Base-by-base conservation (phyloP, 1,284 basidiomycete species). In the Neonothopanus nambi region DNA sequence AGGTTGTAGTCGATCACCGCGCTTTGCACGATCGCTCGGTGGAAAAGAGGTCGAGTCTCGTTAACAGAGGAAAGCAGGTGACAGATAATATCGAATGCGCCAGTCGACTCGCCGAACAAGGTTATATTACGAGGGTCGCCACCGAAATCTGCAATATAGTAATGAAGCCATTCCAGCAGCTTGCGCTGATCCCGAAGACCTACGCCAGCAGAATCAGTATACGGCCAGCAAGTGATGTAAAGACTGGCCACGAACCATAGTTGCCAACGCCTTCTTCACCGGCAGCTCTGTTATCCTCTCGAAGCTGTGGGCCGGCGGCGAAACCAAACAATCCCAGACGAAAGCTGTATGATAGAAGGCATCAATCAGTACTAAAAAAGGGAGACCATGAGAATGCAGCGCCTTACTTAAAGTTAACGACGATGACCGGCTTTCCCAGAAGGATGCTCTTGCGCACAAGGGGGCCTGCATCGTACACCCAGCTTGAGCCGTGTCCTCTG, bases 321-420 rank as follows among this genome's bases (percentile, higher is more conserved):
- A 82, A 89, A 23, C 88, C 87, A 61, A 90, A 78, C 37, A 90
- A 67, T 42, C 87, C 87, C 18, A 90, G 69, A n/a, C 87, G 87
- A 66, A 82, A 90, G 66, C 87, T 90, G 58, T 9, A 39, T 12
- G 17, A 47, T 23, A 53, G 48, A 54, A 35, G 54, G 51, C 55
- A 57, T 59, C 49, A 63, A 52, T 50, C 49, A 56, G 49, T 15
- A 43, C 26, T 13, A n/a, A 17, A 21, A 15, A 33, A 58, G 21
- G 51, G 3, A 57, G 49, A 59, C 53, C 58, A 60, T 23, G 52
- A 50, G 57, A 41, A 26, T 30, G 36, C 3, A 46, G 53, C 44
- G 3, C 72, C 85, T 57, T 65, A 89, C 87, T 90, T 91, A 71
- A 89, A 77, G n/a, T 82, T 82, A 44, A 91, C 82, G 43, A 89